Percentiles rank a stretch among this genome's conserved stretches.
phyloP scores from a whole-genome alignment of 2,329 filamentous ascomycete species.

The Metarhizium humberi region DNA sequence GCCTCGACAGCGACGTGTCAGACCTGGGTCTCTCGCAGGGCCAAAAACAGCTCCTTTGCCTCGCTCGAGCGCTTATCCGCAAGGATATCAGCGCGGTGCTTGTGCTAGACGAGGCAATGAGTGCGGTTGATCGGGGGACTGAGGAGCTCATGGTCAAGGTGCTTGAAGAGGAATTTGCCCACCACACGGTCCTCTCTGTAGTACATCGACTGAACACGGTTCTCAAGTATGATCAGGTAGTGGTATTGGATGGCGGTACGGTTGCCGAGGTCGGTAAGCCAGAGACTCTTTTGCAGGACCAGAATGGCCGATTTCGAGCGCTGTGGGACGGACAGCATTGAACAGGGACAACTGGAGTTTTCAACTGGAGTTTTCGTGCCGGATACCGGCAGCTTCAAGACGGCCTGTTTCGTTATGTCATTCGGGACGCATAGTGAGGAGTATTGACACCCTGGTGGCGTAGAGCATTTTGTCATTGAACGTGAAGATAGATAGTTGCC shows the following conservation, averaged over 20 bases:
- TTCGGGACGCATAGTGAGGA: no score
- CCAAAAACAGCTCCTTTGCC: slow-evolving; percentile 13
- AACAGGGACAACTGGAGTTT: no score
- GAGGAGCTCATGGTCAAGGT: slow-evolving; percentile 26
- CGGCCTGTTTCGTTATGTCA: no score
- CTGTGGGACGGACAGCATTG: no score
- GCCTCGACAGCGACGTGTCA: slow-evolving; percentile 10
- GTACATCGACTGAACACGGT: slow-evolving; percentile 36
- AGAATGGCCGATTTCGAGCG: background rate
- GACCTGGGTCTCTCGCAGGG: slow-evolving; percentile 11
- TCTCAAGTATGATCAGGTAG: slow-evolving; percentile 36
- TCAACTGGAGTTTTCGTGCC: no score
- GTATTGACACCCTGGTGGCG: no score
- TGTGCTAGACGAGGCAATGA: slow-evolving; percentile 29
- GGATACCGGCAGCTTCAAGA: no score
- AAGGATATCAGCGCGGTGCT: slow-evolving; percentile 18
- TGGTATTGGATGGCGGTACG: slow-evolving; percentile 34
- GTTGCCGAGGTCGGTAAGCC: slow-evolving; percentile 25
- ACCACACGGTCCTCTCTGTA: slow-evolving; percentile 41
- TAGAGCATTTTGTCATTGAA: no score
- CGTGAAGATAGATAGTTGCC: no score
- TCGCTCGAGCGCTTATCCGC: slow-evolving; percentile 18
- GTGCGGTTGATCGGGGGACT: slow-evolving; percentile 25
- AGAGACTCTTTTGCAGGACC: background rate
- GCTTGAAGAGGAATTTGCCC: slow-evolving; percentile 23